Evolutionary conservation across 2,329 filamentous ascomycete species (phyloP), one percentile per base, ranked within the genome.

Genomic region (Bipolaris bicolor): DNA sequence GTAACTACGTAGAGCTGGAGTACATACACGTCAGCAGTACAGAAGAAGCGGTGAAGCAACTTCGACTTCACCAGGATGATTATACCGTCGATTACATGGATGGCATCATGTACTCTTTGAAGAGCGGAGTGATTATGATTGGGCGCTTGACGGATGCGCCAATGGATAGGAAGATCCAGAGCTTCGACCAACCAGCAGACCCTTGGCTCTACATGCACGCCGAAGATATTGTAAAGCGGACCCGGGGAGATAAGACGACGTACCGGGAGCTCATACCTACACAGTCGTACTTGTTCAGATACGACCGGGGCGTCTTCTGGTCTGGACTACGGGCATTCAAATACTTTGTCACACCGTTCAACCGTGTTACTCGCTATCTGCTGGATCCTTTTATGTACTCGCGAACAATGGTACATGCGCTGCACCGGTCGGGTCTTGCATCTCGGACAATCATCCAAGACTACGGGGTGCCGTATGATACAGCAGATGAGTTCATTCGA

Each of bases 121-220:
- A 79, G 16, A 78, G 78, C 5, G 84, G 85, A 0, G 81, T 90
- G 1, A 76, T 91, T 41, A 88, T 88, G 70, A 80, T 82, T 0
- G 89, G 89, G 0, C 79, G 78, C 9, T 76, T 90, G 15, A 81
- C 81, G 0, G 78, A 89, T 49, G 69, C 77, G 0, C 58, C 80
- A 0, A 80, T 80, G 0, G 52, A 69, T 5, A 65, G 61, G 7
- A 60, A 52, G 11, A 66, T 70, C 24, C 72, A 77, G 51, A 67
- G 67, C 5, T 89, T 91, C 72, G 83, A 82, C n/a, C 78, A 83
- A 10, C 77, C 83, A 0, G 73, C 72, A 3, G 89, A 92, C 62
- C 85, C 87, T 0, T 92, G 89, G 90, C 91, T 90, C 69, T 92
- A 91, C 58, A 77, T 91, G 2, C 88, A 90, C 62, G 88, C 84